A percentile compares a stretch with the other conserved stretches of the same genome.
Evolutionary conservation across 208 protist species (phyloP).

Genomic region (Giardia duodenalis): DNA sequence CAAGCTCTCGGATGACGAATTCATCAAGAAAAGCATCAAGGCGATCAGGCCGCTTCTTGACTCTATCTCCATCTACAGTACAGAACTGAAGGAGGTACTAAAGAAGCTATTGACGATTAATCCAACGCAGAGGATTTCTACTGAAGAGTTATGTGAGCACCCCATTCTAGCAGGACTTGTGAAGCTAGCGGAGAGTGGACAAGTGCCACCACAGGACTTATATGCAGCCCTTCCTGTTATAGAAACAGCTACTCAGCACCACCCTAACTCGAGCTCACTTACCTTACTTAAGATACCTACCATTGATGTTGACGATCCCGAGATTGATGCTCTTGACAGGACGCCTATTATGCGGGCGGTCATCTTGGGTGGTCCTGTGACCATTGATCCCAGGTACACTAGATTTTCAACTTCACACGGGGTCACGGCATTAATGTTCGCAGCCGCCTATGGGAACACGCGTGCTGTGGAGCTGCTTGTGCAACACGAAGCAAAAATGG

Average conservation of each 20-base stretch:
- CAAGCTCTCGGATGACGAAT: neutral
- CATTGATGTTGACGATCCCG: no score
- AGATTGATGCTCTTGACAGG: neutral
- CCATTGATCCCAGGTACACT: no score
- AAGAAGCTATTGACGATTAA: neutral
- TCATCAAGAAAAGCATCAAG: neutral
- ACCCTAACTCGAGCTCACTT: no score
- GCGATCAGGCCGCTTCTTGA: neutral
- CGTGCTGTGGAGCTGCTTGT: neutral
- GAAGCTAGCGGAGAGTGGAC: neutral
- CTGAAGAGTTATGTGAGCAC: neutral
- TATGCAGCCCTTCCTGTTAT: no score
- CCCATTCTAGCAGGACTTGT: neutral
- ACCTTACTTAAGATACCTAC: no score
- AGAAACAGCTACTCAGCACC: no score
- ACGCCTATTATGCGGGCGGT: neutral
- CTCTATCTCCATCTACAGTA: neutral
- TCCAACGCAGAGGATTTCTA: neutral
- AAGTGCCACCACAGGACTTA: no score
- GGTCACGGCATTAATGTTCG: neutral
- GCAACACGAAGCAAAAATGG: neutral
- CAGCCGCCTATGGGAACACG: neutral
- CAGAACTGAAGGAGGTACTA: neutral
- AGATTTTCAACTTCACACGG: neutral
- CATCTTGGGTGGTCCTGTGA: no score